phyloP scores from a whole-genome alignment of 306 rosid species.

The Amphicarpaea edgeworthii region DNA sequence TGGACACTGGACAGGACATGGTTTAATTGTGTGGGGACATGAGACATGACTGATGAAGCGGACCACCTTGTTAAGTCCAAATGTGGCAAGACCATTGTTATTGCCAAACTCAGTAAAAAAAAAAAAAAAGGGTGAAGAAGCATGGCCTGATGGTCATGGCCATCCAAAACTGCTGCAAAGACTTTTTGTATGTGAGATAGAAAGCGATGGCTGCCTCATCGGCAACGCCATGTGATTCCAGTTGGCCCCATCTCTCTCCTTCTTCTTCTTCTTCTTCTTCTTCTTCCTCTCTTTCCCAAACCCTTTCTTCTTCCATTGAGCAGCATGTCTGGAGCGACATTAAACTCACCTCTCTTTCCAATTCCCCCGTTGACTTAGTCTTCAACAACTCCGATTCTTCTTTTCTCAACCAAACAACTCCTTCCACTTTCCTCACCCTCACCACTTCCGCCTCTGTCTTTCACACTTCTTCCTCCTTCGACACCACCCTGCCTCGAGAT shows the following conservation, averaged over 20 bases:
- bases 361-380: neutral
- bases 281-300: no score
- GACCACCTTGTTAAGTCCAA: neutral
- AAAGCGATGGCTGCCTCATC: constrained; percentile 1
- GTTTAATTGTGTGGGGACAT: no score
- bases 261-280: neutral
- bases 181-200: neutral
- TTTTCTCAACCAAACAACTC: neutral
- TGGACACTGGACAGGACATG: no score
- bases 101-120: neutral
- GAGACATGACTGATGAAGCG: no score
- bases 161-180: neutral
- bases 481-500: neutral
- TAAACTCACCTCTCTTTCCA: constrained; percentile 13
- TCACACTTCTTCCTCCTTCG: neutral
- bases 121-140: neutral
- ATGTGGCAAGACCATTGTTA: neutral
- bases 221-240: neutral
- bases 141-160: neutral
- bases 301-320: constrained; percentile 4
- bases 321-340: constrained; percentile 36
- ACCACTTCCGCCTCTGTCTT: neutral
- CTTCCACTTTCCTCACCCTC: neutral
- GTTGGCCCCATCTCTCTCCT: neutral
- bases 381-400: neutral